Evolutionary conservation across 1,284 basidiomycete genomes (phyloP), one percentile per base, ranked within the genome.

Genomic region (Limonomyces culmigenus): DNA sequence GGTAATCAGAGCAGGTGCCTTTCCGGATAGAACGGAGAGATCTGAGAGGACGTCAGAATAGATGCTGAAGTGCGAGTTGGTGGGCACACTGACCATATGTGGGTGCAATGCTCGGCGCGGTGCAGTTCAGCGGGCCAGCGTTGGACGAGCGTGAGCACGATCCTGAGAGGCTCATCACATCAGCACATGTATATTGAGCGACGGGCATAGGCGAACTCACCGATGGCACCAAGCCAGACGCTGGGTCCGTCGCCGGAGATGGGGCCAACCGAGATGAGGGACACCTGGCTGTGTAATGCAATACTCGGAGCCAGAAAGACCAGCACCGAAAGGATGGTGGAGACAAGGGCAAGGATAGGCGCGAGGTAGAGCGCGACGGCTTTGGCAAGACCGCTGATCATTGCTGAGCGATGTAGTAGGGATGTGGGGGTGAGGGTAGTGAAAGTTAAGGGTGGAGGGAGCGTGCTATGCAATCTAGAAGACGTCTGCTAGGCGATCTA

Each of bases 331-430:
- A 85, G 67, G 31, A 84, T 45, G 34, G 77, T 56, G 11, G 76
- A 66, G 6, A 76, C 70, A 29, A 81, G 55, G 39, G 70, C 63
- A 39, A 84, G 55, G 6, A 80, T 18, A 18, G 78, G 78, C 2
- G 78, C 64, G 38, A 84, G 63, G 47, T 78, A 81, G 39, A 79
- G 59, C 34, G 66, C 74, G 47, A 72, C 60, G 37, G 67, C 67
- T 62, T 74, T 81, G 11, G 77, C 74, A 35, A 83, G 62, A 46
- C 70, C 66, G 42, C 70, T 59, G 47, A 84, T 74, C 75, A 79
- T 81, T 47, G 8, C 16, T 32, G 15, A 17, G 30, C 15, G 30
- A 8, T 32, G 8, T n/a, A n/a, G n/a, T n/a, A n/a, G n/a, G n/a
- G n/a, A n/a, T n/a, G n/a, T n/a, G n/a, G n/a, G n/a, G n/a, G n/a